Evolutionary conservation across 176 grass and related monocot species (phyloP).

Genomic region (Cenchrus americanus): DNA sequence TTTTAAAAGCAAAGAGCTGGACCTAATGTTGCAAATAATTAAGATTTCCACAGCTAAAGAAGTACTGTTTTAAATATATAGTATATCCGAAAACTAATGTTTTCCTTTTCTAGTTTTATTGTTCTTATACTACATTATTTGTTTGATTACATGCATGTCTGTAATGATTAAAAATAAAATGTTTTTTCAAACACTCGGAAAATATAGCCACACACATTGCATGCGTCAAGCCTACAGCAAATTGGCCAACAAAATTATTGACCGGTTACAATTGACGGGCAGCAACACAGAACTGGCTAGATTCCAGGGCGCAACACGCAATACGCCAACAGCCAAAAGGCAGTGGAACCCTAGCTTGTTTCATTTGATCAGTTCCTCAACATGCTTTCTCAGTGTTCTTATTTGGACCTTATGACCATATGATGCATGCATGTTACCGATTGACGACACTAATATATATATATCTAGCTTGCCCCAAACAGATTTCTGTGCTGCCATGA

Average conservation of each 20-base stretch:
- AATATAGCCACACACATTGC: background rate
- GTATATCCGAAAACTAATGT: background rate
- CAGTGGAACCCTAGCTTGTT: slow-evolving; percentile 10
- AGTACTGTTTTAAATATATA: background rate
- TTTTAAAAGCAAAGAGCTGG: background rate
- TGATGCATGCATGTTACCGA: slow-evolving; percentile 1
- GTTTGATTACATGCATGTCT: too few species aligned
- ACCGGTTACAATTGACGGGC: background rate
- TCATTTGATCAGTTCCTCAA: background rate
- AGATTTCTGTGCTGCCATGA: background rate
- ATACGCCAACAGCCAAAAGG: slow-evolving; percentile 11
- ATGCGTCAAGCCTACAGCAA: background rate
- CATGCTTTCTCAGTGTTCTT: background rate
- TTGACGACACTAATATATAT: background rate
- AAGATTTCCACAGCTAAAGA: background rate
- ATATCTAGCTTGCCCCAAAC: background rate
- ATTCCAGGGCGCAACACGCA: slow-evolving; percentile 17
- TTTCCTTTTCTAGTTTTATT: background rate
- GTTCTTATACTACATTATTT: background rate
- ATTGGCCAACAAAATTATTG: background rate
- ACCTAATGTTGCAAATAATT: background rate
- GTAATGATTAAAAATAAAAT: background rate
- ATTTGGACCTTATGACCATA: background rate
- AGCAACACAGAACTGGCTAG: background rate
- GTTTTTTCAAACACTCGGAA: background rate